Evolutionary conservation across 441 rosid species (phyloP), one percentile per base, ranked within the genome.

Genomic region (Dalechampia spathulata): DNA sequence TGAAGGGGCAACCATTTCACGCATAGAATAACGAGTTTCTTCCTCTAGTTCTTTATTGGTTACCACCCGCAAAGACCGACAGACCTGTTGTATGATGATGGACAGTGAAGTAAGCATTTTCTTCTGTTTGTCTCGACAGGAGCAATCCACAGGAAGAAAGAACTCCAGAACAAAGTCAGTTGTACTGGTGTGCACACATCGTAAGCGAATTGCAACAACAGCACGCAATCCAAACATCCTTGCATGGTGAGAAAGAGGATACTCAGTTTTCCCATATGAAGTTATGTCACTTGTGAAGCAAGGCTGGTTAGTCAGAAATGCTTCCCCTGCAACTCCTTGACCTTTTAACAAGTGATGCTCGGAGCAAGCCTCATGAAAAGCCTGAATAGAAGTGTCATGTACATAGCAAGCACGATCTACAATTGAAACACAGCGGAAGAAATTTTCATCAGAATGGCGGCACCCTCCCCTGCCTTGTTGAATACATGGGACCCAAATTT

Each of bases 261-360:
- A 91, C 53, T 91, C 85, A 0, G 84, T 74, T 73, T 78, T 86
- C 45, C 73, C 60, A 22, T 52, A 66, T 62, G 70, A 72, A 20
- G 96, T 77, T 60, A 88, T 76, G 65, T 91, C 86, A 23, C 79
- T 55, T 6, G 81, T 74, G 71, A 88, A 91, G 83, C 98, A 84
- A n/a, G 96, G 93, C 47, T 86, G 80, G 62, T 88, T 88, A 11
- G 95, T 86, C 67, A 81, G 51, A 64, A 91, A 88, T 27, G 98
- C 96, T 74, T 62, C 63, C 49, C 98, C 98, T 9, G 72, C 93
- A 60, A 91, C 81, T 45, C 96, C 96, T 70, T 91, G 91, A 43
- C 98, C 96, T 73, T 83, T 88, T 49, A 88, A 73, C 58, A 91
- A 76, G 76, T 91, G 98, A 74, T 91, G 83, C 76, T 85, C 98